Conservation (phyloP, 805 yeast genomes). For the Candida nitratophila region DNA sequence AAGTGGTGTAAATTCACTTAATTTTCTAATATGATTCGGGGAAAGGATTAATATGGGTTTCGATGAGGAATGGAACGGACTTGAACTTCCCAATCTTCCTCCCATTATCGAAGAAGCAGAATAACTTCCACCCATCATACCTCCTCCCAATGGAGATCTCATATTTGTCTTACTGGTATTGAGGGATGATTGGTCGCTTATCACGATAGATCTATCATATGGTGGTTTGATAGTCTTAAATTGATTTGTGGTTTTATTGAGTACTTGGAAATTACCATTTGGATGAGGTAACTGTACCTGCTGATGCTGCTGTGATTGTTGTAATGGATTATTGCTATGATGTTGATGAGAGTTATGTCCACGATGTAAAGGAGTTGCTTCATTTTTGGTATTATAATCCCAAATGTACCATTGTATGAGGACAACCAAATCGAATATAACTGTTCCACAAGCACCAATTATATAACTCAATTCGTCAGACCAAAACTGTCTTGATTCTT, state of each 20-base stretch:
- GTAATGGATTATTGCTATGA: background rate
- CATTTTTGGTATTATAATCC: constrained; percentile 13
- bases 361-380: constrained; percentile 1
- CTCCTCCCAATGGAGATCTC: background rate
- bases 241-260: background rate
- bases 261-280: background rate
- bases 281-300: background rate
- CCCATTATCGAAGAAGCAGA: background rate
- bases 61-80: background rate
- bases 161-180: background rate
- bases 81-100: background rate
- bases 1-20: constrained; percentile 26
- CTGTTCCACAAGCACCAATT: constrained; percentile 47
- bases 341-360: background rate
- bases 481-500: constrained; percentile 32
- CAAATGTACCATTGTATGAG: constrained; percentile 35
- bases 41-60: constrained; percentile 16
- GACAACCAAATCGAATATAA: constrained; percentile 37
- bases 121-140: background rate
- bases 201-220: no score
- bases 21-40: constrained; percentile 23
- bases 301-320: background rate
- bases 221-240: background rate
- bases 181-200: background rate
- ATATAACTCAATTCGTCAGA: constrained; percentile 31